Percentiles rank a stretch among this genome's conserved stretches.
Evolutionary conservation across 768 basidiomycete species (phyloP).

Genomic region (Trametes sanguinea): DNA sequence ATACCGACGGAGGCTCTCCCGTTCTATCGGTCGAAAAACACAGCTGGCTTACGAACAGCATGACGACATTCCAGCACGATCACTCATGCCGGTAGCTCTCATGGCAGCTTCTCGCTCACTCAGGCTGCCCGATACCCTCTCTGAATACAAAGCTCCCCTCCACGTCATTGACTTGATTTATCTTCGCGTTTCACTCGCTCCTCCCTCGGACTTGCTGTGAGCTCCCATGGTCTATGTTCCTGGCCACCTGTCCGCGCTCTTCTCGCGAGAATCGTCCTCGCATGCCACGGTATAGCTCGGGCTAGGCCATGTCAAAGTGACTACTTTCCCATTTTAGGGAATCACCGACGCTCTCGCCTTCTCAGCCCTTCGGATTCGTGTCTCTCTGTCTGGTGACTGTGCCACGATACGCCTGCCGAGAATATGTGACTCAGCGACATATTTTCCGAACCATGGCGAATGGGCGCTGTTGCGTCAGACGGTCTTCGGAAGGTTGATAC

Average conservation of each 20-base stretch:
- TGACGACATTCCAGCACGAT: background rate
- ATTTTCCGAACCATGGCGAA: too few species aligned
- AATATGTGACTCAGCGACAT: background rate
- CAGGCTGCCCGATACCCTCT: background rate
- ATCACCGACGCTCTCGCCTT: too few species aligned
- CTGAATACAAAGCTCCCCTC: background rate
- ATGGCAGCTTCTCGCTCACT: background rate
- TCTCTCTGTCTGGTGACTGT: too few species aligned
- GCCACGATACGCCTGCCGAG: too few species aligned
- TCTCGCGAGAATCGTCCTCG: background rate
- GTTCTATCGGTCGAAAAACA: too few species aligned
- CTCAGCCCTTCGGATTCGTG: too few species aligned
- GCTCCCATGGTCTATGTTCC: background rate
- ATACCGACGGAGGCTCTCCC: too few species aligned
- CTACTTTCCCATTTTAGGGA: background rate
- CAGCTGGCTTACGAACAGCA: background rate
- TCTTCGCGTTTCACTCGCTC: background rate
- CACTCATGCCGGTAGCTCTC: background rate
- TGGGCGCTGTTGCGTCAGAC: background rate
- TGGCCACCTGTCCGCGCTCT: background rate
- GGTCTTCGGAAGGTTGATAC: constrained; percentile 2
- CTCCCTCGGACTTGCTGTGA: background rate
- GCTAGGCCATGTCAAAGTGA: background rate
- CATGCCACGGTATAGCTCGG: background rate
- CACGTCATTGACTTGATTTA: background rate